phyloP scores from a whole-genome alignment of 306 rosid genomes.

The Senna siamea region DNA sequence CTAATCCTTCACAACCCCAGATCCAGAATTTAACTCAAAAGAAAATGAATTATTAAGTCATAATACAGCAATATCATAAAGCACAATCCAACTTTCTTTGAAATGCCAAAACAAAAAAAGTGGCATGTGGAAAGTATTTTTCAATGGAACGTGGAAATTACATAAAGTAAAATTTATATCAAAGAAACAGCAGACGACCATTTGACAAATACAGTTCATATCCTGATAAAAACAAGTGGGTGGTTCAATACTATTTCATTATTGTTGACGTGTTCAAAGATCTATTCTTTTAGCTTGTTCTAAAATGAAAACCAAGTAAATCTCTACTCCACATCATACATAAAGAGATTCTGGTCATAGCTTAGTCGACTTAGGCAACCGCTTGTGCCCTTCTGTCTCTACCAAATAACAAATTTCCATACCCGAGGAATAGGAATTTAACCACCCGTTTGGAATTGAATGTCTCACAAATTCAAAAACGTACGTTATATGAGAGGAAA shows the following conservation, averaged over 20 bases:
- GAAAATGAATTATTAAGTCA: neutral
- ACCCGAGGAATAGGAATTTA: neutral
- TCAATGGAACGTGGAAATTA: neutral
- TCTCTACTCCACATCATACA: slow-evolving; percentile 27
- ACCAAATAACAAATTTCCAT: slow-evolving; percentile 26
- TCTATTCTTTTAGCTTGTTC: slow-evolving; percentile 1
- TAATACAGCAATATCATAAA: neutral
- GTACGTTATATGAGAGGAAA: neutral
- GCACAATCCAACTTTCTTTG: neutral
- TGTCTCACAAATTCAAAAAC: slow-evolving; percentile 27
- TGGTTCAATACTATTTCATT: neutral
- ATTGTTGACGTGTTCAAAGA: slow-evolving; percentile 16
- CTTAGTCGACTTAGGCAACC: slow-evolving; percentile 30
- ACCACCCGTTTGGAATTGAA: neutral
- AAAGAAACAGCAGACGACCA: slow-evolving; percentile 1
- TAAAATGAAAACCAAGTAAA: slow-evolving; percentile 17
- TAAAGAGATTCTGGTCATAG: slow-evolving; percentile 8
- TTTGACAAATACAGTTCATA: neutral
- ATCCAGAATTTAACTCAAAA: slow-evolving; percentile 24
- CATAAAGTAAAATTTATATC: neutral
- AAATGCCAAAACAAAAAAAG: neutral
- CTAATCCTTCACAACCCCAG: slow-evolving; percentile 17
- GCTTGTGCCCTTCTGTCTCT: slow-evolving; percentile 7
- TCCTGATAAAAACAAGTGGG: neutral
- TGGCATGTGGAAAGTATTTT: slow-evolving; percentile 2